These are phyloP conservation scores for Onygenales sp. DNA, from an alignment of 2,329 filamentous ascomycete genomes.

Conservation along the genomic window DNA sequence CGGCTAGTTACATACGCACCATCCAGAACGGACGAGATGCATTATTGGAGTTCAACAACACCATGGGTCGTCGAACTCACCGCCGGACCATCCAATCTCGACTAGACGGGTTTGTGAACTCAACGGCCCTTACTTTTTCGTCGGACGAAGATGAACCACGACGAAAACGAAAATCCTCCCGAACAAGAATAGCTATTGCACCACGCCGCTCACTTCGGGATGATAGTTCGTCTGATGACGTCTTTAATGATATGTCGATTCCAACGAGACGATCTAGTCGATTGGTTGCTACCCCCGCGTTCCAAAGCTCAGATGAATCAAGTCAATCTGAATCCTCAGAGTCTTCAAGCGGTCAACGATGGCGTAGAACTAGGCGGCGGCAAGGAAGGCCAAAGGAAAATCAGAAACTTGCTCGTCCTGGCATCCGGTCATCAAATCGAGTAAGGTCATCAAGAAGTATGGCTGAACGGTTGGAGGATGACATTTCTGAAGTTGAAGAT, in stretches of 20 bases:
- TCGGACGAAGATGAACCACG: constrained; percentile 8
- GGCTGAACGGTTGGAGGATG: constrained; percentile 42
- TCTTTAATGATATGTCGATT: background rate
- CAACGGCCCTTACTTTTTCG: constrained; percentile 10
- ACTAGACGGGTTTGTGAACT: constrained; percentile 9
- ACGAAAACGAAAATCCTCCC: background rate
- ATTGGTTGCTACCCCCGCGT: background rate
- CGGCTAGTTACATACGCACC: background rate
- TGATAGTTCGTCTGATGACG: background rate
- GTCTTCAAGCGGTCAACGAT: background rate
- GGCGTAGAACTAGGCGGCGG: background rate
- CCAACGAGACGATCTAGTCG: background rate
- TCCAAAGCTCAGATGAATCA: background rate
- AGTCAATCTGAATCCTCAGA: background rate
- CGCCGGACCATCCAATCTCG: background rate
- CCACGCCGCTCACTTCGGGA: background rate
- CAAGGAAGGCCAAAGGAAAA: background rate
- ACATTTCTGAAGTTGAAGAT: constrained; percentile 23
- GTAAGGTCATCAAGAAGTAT: constrained; percentile 27
- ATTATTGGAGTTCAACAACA: background rate
- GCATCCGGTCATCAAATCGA: constrained; percentile 7
- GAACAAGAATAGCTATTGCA: background rate
- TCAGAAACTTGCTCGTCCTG: constrained; percentile 1
- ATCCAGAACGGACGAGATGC: background rate
- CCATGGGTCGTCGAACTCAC: background rate